Conservation (phyloP, 1,139 yeast genomes). For the Hyphopichia buzzinii region DNA sequence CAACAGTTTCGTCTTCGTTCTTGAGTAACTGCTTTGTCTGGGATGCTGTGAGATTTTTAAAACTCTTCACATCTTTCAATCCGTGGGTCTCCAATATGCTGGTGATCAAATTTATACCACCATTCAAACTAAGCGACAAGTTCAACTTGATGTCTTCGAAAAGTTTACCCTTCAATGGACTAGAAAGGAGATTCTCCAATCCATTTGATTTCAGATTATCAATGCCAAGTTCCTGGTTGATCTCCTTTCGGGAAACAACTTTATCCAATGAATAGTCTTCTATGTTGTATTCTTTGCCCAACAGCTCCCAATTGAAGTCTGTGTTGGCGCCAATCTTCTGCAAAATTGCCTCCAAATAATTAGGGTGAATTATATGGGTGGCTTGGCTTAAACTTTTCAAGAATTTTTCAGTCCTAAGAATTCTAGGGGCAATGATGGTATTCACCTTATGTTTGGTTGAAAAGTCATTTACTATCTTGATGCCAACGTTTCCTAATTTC, state of each 20-base stretch:
- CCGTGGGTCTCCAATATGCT: constrained; percentile 71
- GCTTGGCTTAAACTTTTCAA: constrained; percentile 44
- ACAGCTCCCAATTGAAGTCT: constrained; percentile 18
- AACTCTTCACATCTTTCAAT: constrained; percentile 30
- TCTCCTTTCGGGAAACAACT: constrained; percentile 22
- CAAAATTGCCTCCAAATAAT: constrained; percentile 43
- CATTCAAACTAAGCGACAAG: constrained; percentile 62
- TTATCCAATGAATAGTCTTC: constrained; percentile 39
- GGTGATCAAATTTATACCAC: constrained; percentile 61
- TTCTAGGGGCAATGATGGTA: constrained; percentile 71
- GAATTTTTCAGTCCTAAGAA: constrained; percentile 83
- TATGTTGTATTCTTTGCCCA: constrained; percentile 21
- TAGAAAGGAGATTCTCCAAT: constrained; percentile 17
- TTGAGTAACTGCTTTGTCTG: constrained; percentile 10
- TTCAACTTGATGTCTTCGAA: constrained; percentile 52
- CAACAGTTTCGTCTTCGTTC: constrained; percentile 16
- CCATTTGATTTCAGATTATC: constrained; percentile 15
- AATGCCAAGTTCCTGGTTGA: constrained; percentile 35
- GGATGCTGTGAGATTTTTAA: constrained; percentile 19
- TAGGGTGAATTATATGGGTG: constrained; percentile 44
- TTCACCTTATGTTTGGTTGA: constrained; percentile 27
- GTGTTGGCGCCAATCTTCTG: constrained; percentile 13
- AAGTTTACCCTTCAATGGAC: constrained; percentile 31
- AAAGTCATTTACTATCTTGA: constrained; percentile 40
- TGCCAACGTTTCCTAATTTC: constrained; percentile 30